These are phyloP conservation scores for Pseudonitzschia multiseries DNA, from an alignment of 108 stramenopile species.

Conservation along the genomic window DNA sequence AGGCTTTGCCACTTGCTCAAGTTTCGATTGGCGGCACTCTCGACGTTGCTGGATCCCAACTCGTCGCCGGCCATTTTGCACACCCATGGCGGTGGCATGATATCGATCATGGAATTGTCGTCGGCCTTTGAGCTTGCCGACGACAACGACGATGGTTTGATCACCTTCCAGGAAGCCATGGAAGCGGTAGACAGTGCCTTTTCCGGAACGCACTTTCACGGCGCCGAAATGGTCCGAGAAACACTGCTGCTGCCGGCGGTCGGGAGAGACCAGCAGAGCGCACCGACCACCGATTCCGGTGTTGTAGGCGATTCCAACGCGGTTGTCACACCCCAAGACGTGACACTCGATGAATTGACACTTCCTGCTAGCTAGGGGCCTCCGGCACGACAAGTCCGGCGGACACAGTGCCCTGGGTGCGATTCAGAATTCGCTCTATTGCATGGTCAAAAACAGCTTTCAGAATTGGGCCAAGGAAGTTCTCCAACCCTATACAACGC, in stretches of 20 bases:
- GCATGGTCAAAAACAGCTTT: conserved; percentile 71
- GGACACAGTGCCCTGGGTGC: conserved; percentile 82
- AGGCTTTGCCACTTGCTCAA: conserved; percentile 82
- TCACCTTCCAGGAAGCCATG: conserved; percentile 87
- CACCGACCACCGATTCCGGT: neutral
- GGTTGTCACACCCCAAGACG: conserved; percentile 52
- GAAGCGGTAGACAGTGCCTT: conserved; percentile 88
- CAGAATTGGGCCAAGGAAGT: conserved; percentile 71
- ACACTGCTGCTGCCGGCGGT: conserved; percentile 61
- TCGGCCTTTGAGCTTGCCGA: conserved; percentile 87
- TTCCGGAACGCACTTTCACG: conserved; percentile 85
- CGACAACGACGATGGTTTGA: conserved; percentile 85
- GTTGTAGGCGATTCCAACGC: conserved; percentile 14
- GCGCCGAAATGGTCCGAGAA: conserved; percentile 86
- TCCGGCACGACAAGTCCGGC: conserved; percentile 72
- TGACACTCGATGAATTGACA: conserved; percentile 81
- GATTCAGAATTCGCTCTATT: conserved; percentile 74
- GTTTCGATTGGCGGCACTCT: conserved; percentile 76
- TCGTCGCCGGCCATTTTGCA: conserved; percentile 69
- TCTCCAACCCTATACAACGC: conserved; percentile 32
- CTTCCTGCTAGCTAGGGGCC: conserved; percentile 78
- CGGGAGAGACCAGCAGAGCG: neutral
- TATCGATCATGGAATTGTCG: conserved; percentile 69
- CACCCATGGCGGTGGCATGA: conserved; percentile 59
- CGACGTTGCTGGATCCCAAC: conserved; percentile 72